phyloP scores from a whole-genome alignment of 164 flowering plant genomes.

The Tinospora cordifolia region DNA sequence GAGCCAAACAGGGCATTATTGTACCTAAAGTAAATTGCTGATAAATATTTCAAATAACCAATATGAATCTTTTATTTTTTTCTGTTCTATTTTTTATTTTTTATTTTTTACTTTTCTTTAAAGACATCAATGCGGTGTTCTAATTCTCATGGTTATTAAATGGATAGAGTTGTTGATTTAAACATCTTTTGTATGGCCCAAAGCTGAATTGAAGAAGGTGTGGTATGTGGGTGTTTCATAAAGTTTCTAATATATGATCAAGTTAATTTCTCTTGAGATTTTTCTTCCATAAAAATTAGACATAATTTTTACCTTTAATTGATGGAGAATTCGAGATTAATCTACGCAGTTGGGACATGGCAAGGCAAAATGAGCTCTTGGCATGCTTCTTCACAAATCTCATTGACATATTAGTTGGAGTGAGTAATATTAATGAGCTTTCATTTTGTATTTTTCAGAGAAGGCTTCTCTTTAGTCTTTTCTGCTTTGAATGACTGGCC shows the following conservation, averaged over 20 bases:
- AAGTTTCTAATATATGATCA: background rate
- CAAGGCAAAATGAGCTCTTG: no score
- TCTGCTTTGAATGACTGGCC: background rate
- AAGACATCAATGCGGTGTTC: background rate
- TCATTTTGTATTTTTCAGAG: background rate
- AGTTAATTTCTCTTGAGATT: background rate
- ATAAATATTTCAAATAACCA: background rate
- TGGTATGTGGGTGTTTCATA: background rate
- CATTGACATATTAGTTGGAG: no score
- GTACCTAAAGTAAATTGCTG: background rate
- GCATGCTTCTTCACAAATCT: no score
- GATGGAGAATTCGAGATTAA: background rate
- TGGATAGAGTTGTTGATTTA: background rate
- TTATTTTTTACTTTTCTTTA: background rate
- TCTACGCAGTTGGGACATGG: no score
- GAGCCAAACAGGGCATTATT: no score
- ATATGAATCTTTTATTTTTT: no score
- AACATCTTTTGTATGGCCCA: background rate
- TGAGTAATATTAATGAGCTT: no score
- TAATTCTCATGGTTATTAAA: background rate
- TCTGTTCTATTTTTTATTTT: no score
- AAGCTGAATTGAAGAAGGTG: background rate
- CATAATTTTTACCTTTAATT: background rate
- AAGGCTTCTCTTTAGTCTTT: background rate
- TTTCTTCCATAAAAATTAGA: background rate